A percentile compares a stretch with the other conserved stretches of the same genome.
Evolutionary conservation across 2,329 filamentous ascomycete genomes (phyloP).

Genomic region (Zymoseptoria tritici): DNA sequence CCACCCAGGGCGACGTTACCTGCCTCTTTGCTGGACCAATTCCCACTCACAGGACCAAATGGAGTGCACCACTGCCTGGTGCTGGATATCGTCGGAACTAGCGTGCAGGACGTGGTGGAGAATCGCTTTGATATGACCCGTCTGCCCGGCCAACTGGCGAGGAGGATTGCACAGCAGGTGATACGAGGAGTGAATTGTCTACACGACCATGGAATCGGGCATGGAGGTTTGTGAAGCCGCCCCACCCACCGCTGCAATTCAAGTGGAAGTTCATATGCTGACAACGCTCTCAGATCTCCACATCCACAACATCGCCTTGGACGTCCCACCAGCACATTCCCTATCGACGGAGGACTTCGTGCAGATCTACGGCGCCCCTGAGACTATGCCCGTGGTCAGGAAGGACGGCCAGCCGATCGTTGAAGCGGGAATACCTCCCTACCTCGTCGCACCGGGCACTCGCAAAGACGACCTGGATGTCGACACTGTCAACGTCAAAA

Average conservation of each 20-base stretch:
- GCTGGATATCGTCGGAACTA: not conserved
- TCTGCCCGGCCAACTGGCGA: not conserved
- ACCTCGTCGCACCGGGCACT: constrained; percentile 10
- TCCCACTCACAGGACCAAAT: constrained; percentile 3
- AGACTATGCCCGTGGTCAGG: constrained; percentile 14
- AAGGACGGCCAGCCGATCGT: constrained; percentile 17
- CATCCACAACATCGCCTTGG: constrained; percentile 4
- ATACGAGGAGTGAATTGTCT: constrained; percentile 1
- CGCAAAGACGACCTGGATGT: constrained; percentile 11
- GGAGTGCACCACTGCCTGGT: constrained; percentile 4
- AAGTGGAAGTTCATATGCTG: not conserved
- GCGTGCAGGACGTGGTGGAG: not conserved
- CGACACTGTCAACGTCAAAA: constrained; percentile 18
- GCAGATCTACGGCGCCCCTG: constrained; percentile 15
- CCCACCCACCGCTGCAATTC: not conserved
- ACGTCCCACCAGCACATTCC: constrained; percentile 13
- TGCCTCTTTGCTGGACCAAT: constrained; percentile 21
- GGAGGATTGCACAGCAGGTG: constrained; percentile 1
- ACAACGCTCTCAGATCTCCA: not conserved
- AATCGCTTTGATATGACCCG: not conserved
- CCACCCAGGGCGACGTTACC: constrained; percentile 25
- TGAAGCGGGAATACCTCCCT: constrained; percentile 12
- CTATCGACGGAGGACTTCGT: constrained; percentile 19
- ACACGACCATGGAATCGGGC: constrained; percentile 1
- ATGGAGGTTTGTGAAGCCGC: constrained; percentile 15